These are phyloP conservation scores for Aristolochia fimbriata DNA, from an alignment of 164 flowering plant species.

Conservation along the genomic window DNA sequence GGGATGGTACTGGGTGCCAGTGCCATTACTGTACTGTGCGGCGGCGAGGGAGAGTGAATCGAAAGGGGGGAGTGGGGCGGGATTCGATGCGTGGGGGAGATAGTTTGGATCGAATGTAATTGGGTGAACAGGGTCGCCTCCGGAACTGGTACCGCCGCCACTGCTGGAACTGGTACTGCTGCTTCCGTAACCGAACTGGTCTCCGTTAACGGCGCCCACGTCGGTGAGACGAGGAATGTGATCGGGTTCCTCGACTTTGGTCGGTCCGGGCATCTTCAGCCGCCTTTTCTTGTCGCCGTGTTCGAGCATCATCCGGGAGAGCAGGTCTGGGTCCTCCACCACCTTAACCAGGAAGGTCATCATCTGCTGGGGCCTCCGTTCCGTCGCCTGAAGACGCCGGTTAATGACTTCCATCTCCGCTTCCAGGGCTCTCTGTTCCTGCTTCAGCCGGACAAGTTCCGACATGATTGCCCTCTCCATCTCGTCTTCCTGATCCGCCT, in stretches of 20 bases:
- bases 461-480: constrained; percentile 32
- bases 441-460: constrained; percentile 51
- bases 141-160: neutral
- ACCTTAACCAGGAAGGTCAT: constrained; percentile 68
- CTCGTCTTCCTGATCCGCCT: constrained; percentile 4
- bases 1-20: too few species aligned
- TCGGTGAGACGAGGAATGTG: too few species aligned
- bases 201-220: too few species aligned
- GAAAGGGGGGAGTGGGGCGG: neutral
- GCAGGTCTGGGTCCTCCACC: constrained; percentile 58
- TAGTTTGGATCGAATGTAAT: too few species aligned
- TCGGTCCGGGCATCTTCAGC: constrained; percentile 6
- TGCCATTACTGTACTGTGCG: too few species aligned
- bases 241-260: constrained; percentile 1
- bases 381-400: constrained; percentile 59
- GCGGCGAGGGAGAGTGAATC: neutral
- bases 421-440: constrained; percentile 52
- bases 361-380: constrained; percentile 79
- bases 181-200: neutral
- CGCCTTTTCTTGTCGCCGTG: constrained; percentile 37
- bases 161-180: neutral
- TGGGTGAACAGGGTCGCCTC: too few species aligned
- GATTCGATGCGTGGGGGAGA: neutral
- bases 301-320: constrained; percentile 42
- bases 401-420: constrained; percentile 51